Evolutionary conservation across 1,284 basidiomycete genomes (phyloP), one percentile per base, ranked within the genome.

Genomic region (Microbotryomycetes sp.): DNA sequence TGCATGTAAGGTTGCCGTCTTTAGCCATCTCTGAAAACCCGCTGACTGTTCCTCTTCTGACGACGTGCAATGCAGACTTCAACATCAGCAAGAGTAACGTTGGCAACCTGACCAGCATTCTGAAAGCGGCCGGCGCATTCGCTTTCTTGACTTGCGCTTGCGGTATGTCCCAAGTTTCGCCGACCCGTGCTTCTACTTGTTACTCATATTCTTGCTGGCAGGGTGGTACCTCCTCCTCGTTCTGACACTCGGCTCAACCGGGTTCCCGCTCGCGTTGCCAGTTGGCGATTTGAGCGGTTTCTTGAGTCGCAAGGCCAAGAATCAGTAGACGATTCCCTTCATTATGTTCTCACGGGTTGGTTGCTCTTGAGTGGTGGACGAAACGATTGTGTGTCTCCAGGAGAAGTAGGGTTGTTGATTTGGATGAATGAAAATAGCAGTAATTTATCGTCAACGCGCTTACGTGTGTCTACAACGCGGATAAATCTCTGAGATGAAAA

Each of bases 231-330:
- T 64, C 49, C 23, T 56, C 31, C 45, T 60, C 6, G 70, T 65
- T 3, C 54, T 70, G 11, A 58, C 64, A n/a, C 58, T 71, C 16
- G 70, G 67, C 28, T 60, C 58, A 1, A 64, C 60, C 23, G 70
- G 70, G 15, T 59, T 70, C 26, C 70, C 70, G 1, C 46, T 71
- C 56, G 49, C 63, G 23, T 59, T 71, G 4, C 70, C 70, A 13
- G 56, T 71, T 13, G 70, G 70, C 45, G 70, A 71, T 52, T 54
- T 71, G n/a, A 66, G 64, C 18, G 59, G 50, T 30, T 64, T 70
- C 58, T 30, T 62, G 26, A 18, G 30, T 2, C 55, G 51, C 13
- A 49, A 52, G 1, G 45, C 50, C 31, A 60, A 60, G 53, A 55
- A 59, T 45, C 27, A 50, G 45, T 54, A 54, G 31, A 41, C 35